Conservation (phyloP, 2,329 filamentous ascomycete species). For the Parafenestella ontariensis region DNA sequence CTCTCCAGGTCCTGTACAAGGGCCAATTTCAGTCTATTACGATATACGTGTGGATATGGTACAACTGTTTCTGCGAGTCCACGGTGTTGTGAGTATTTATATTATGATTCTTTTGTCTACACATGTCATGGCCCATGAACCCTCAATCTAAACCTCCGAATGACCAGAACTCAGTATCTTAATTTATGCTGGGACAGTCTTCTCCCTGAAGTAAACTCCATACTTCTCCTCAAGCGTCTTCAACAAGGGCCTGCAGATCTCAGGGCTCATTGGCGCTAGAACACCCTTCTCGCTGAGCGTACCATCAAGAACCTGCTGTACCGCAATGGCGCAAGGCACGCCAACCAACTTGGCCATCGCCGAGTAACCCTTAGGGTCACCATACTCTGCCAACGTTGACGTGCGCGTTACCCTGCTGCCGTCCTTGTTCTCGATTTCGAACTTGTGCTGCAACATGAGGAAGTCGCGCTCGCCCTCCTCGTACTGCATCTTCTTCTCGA, state of each 20-base stretch:
- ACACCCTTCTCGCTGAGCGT: slow-evolving; percentile 76
- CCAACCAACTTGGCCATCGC: slow-evolving; percentile 87
- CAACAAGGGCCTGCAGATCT: slow-evolving; percentile 76
- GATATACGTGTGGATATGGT: neutral
- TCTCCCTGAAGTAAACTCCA: slow-evolving; percentile 75
- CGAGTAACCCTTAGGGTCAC: slow-evolving; percentile 77
- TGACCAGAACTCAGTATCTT: neutral
- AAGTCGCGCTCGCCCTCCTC: slow-evolving; percentile 83
- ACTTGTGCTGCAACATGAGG: slow-evolving; percentile 80
- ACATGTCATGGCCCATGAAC: slow-evolving; percentile 8
- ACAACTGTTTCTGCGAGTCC: neutral
- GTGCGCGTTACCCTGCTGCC: slow-evolving; percentile 78
- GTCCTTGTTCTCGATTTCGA: slow-evolving; percentile 83
- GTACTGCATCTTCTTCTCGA: slow-evolving; percentile 93
- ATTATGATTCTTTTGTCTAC: slow-evolving; percentile 28
- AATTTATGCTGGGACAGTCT: slow-evolving; percentile 55
- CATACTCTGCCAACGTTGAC: slow-evolving; percentile 83
- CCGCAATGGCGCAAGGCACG: slow-evolving; percentile 76
- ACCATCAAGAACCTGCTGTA: slow-evolving; percentile 77
- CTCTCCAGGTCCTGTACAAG: neutral
- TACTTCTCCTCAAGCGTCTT: slow-evolving; percentile 80
- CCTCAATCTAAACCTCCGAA: slow-evolving; percentile 9
- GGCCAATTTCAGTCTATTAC: neutral
- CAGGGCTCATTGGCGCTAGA: slow-evolving; percentile 76
- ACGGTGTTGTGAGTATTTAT: neutral